Base-by-base conservation (phyloP, 139 green algal species). In the Bryopsis sp. region DNA sequence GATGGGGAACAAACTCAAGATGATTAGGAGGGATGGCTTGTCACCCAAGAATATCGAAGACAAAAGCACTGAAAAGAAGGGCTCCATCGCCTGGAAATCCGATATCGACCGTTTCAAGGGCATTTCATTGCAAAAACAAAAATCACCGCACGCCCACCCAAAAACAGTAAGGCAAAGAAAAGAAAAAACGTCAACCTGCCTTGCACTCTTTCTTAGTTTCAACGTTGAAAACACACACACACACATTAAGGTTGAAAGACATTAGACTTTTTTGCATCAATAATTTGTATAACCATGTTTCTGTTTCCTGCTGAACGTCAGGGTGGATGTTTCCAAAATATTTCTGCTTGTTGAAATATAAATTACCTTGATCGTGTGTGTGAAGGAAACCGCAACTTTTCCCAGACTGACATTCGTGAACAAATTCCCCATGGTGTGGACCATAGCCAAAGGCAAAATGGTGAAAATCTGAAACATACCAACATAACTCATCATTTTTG, bases 331-430 rank as follows among this genome's bases (percentile, higher is more conserved):
- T n/a, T n/a, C n/a, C n/a, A n/a, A n/a, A n/a, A n/a, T n/a, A n/a
- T n/a, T n/a, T n/a, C n/a, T n/a, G n/a, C n/a, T n/a, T n/a, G n/a
- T n/a, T n/a, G n/a, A n/a, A n/a, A n/a, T n/a, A n/a, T 39, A 6
- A 31, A 62, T 4, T 24, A 87, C 85, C 81, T 99, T 99, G 74
- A 99, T 96, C 38, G 94, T 99, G 85, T 99, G 95, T 5, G 94
- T 99, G 86, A 99, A 99, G 58, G 86, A 96, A 19, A 98, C 93
- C 0, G 95, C 92, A 47, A 99, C 95, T 24, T 86, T 80, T 36
- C 95, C 92, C 43, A 99, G 84, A 64, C 73, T 89, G 47, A 99
- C 76, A 75, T 99, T 99, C 73, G 94, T 99, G 29, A 99, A 84
- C 71, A 92, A 43, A 76, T 99, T 99, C 65, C 95, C 94, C 47